phyloP scores from a whole-genome alignment of 306 rosid genomes.

The Pyrus communis region DNA sequence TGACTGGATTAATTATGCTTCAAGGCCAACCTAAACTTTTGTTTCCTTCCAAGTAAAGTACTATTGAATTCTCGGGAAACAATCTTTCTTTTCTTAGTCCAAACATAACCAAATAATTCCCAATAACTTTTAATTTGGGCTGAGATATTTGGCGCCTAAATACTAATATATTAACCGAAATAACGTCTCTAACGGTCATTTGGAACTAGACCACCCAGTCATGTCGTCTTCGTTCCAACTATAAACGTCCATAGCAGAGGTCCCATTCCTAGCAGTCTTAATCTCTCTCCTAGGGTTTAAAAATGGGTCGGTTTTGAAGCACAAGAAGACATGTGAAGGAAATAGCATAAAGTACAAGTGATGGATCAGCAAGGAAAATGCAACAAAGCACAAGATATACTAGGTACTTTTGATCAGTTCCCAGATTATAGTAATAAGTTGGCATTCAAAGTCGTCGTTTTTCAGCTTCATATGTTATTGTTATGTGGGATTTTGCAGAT shows the following conservation, averaged over 20 bases:
- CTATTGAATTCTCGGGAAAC: neutral
- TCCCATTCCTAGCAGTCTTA: conserved; percentile 34
- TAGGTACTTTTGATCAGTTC: conserved; percentile 12
- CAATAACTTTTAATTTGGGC: neutral
- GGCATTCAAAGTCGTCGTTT: neutral
- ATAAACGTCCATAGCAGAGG: conserved; percentile 11
- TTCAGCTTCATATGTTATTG: neutral
- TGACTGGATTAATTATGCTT: conserved; percentile 56
- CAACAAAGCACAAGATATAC: conserved; percentile 11
- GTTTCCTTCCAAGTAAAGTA: conserved; percentile 59
- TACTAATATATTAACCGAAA: conserved; percentile 36
- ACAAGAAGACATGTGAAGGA: neutral
- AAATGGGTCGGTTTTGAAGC: neutral
- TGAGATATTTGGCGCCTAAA: conserved; percentile 46
- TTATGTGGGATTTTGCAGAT: neutral
- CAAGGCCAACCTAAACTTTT: conserved; percentile 57
- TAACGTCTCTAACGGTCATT: conserved; percentile 35
- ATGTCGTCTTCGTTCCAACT: conserved; percentile 45
- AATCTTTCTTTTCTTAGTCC: conserved; percentile 1
- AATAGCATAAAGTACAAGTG: conserved; percentile 3
- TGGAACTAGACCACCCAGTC: conserved; percentile 7
- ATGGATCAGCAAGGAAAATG: conserved; percentile 37
- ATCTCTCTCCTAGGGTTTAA: conserved; percentile 31
- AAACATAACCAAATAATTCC: conserved; percentile 13
- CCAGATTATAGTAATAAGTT: neutral